Evolutionary conservation across 2,329 filamentous ascomycete genomes (phyloP).

Genomic region (Paecilomyces dactylethromorphus): DNA sequence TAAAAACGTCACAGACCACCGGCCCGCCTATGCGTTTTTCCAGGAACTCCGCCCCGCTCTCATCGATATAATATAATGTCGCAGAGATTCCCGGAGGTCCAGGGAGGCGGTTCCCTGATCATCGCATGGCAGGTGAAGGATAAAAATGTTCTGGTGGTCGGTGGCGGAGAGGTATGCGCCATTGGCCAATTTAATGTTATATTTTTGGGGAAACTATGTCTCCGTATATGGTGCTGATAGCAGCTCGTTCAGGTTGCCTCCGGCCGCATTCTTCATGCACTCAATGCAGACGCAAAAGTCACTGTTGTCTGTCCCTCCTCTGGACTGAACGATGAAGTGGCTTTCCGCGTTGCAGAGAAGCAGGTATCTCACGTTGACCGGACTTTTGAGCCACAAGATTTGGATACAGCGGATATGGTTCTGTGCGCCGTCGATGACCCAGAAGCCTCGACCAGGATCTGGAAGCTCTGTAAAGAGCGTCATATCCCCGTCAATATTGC

Average conservation of each 20-base stretch:
- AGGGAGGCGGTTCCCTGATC: slow-evolving; percentile 88
- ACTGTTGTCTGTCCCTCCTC: slow-evolving; percentile 73
- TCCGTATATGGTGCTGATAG: slow-evolving; percentile 14
- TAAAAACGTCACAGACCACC: slow-evolving; percentile 1
- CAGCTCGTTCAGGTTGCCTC: slow-evolving; percentile 68
- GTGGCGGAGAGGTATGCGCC: slow-evolving; percentile 76
- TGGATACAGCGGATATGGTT: slow-evolving; percentile 79
- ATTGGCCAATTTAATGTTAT: not conserved
- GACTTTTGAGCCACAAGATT: slow-evolving; percentile 76
- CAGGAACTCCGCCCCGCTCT: not conserved
- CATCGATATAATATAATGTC: slow-evolving; percentile 33
- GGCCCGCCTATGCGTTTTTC: slow-evolving; percentile 1
- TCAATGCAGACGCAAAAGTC: slow-evolving; percentile 89
- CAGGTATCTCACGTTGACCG: slow-evolving; percentile 78
- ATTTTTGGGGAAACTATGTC: not conserved
- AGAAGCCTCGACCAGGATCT: slow-evolving; percentile 80
- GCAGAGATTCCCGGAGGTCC: slow-evolving; percentile 65
- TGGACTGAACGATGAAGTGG: slow-evolving; percentile 83
- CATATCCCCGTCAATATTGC: slow-evolving; percentile 90
- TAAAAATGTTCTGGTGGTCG: slow-evolving; percentile 86
- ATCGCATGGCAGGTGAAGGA: slow-evolving; percentile 91
- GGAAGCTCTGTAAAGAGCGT: slow-evolving; percentile 83
- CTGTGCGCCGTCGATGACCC: slow-evolving; percentile 91
- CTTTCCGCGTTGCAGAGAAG: slow-evolving; percentile 65
- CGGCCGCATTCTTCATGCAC: slow-evolving; percentile 84